Base-by-base conservation (phyloP, 768 basidiomycete genomes). In the Podaxis pistillaris region DNA sequence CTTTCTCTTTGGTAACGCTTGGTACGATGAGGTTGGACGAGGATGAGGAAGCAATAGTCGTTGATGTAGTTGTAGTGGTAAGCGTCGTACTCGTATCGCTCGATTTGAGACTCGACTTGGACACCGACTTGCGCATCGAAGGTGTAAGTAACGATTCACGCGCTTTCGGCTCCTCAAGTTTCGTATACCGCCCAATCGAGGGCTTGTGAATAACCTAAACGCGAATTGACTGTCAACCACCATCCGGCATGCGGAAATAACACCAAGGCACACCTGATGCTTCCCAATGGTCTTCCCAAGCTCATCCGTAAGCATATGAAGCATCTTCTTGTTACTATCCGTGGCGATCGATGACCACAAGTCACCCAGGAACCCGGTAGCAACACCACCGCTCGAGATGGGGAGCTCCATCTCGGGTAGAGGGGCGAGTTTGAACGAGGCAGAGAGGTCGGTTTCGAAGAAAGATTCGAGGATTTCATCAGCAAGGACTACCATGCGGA, bases 401-500 rank as follows among this genome's bases (percentile, higher is more conserved):
- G 86, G 80, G 17, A 88, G 75, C 66, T 90, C 93, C 69, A 85
- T 79, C 60, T 91, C 88, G 0, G 86, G 83, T 4, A 90, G 79
- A 15, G 83, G 78, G 60, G 91, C 88, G 37, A 97, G 79, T 65
- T 86, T 83, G 84, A 97, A 98, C 2, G 95, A 95, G 0, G 84
- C 86, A 0, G 93, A 87, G 64, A 99, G 79, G 73, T 98, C 97
- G 0, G 90, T 86, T 69, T 94, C 95, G 69, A 98, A 99, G 82
- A 99, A 99, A 1, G 91, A 90, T 72, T 99, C 97, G 26, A 99
- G 84, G 28, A 98, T 82, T 72, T 98, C 96, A 67, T 98, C 97
- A 1, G 96, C 96, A 8, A 99, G 82, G 4, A 99, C 91, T 44
- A 98, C 96, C 97, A 98, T 99, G 6, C 97, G 88, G 86, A 99